Conservation (phyloP, 352 stramenopile genomes). For the Phytophthora multivora region DNA sequence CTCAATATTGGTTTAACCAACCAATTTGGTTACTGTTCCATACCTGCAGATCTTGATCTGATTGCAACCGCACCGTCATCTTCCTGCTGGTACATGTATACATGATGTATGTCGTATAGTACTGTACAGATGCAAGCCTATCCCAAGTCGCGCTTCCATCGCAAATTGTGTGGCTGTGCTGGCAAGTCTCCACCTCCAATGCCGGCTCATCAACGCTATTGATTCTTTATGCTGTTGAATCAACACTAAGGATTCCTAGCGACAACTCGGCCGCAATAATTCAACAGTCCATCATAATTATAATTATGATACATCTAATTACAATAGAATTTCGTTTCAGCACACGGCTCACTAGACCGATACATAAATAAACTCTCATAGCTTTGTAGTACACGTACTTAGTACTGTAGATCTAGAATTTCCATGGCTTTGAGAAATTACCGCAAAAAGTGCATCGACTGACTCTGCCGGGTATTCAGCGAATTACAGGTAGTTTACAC, state of each 20-base stretch:
- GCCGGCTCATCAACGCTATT: too few species aligned
- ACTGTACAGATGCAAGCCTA: neutral
- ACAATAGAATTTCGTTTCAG: too few species aligned
- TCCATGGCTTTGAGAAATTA: neutral
- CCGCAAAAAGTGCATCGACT: conserved; percentile 1
- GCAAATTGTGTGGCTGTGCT: neutral
- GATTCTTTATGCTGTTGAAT: neutral
- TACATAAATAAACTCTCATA: too few species aligned
- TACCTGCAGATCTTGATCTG: conserved; percentile 3
- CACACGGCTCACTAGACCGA: too few species aligned
- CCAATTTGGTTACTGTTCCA: neutral
- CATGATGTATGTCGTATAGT: neutral
- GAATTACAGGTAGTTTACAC: neutral
- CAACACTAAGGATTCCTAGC: neutral
- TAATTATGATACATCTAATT: too few species aligned
- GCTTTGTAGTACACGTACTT: too few species aligned
- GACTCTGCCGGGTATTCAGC: neutral
- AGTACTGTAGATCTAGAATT: too few species aligned
- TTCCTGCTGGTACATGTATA: neutral
- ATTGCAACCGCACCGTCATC: neutral
- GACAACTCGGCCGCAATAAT: neutral
- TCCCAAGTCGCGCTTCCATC: neutral
- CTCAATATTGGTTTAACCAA: conserved; percentile 2
- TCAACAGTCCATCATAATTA: too few species aligned
- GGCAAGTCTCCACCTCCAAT: neutral